Evolutionary conservation across 2,329 filamentous ascomycete genomes (phyloP).

Genomic region (Fonsecaea monophora): DNA sequence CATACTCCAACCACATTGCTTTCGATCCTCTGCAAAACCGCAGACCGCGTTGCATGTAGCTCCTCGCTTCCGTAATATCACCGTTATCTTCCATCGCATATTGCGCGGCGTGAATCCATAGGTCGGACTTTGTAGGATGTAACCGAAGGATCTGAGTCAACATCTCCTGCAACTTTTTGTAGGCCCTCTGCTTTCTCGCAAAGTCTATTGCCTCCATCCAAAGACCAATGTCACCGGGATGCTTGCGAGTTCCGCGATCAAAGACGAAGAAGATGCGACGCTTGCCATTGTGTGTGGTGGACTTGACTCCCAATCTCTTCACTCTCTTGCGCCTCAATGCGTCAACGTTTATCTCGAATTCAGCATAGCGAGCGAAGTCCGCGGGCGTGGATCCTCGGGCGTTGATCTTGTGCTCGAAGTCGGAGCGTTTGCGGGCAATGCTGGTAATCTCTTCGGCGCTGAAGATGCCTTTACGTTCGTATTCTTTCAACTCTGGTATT

Average conservation of each 20-base stretch:
- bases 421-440: conserved; percentile 87
- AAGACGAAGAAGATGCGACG: conserved; percentile 87
- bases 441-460: conserved; percentile 85
- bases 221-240: conserved; percentile 78
- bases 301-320: conserved; percentile 77
- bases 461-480: conserved; percentile 91
- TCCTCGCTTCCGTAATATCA: conserved; percentile 85
- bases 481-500: conserved; percentile 89
- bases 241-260: conserved; percentile 82
- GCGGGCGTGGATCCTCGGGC: conserved; percentile 75
- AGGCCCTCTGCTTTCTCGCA: conserved; percentile 70
- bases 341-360: conserved; percentile 72
- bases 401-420: conserved; percentile 90
- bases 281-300: conserved; percentile 74
- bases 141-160: conserved; percentile 76
- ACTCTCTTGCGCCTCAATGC: conserved; percentile 81
- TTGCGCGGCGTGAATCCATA: conserved; percentile 86
- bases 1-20: conserved; percentile 86
- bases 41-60: conserved; percentile 86
- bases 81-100: conserved; percentile 77
- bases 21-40: conserved; percentile 82
- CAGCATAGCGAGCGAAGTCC: conserved; percentile 85
- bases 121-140: conserved; percentile 79
- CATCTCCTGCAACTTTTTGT: conserved; percentile 66
- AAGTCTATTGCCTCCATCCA: conserved; percentile 93